These are phyloP conservation scores for Backusella liffmaniae DNA, from an alignment of 192 early-diverging fungal species.

Conservation along the genomic window DNA sequence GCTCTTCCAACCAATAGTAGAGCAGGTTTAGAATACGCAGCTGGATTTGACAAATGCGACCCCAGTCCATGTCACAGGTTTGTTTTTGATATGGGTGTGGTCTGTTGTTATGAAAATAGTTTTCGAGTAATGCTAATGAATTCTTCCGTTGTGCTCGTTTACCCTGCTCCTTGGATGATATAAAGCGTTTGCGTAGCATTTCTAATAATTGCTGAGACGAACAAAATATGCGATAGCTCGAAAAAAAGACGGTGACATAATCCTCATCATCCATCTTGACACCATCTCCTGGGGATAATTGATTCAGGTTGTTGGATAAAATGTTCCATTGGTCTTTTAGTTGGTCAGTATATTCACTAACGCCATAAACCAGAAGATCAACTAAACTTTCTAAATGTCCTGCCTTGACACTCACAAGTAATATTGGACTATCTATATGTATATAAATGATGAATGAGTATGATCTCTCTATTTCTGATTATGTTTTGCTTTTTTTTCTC, in stretches of 20 bases:
- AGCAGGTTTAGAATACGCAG: constrained; percentile 48
- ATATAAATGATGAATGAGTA: neutral
- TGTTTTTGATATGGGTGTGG: neutral
- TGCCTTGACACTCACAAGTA: constrained; percentile 58
- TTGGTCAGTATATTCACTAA: constrained; percentile 15
- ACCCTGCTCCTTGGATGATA: constrained; percentile 24
- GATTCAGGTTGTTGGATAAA: neutral
- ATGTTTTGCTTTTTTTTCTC: neutral
- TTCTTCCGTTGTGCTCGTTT: neutral
- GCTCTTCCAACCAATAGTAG: constrained; percentile 59
- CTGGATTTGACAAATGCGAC: constrained; percentile 36
- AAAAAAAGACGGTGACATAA: constrained; percentile 56
- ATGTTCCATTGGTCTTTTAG: constrained; percentile 22
- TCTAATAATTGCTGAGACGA: constrained; percentile 39
- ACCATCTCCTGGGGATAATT: neutral
- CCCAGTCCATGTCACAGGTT: constrained; percentile 27
- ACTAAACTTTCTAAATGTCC: constrained; percentile 57
- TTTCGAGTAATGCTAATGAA: neutral
- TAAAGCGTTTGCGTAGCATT: constrained; percentile 35
- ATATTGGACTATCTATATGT: neutral
- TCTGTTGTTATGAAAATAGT: neutral
- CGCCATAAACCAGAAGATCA: constrained; percentile 60
- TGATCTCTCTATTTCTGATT: neutral
- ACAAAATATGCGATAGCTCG: constrained; percentile 69
- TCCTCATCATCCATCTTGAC: constrained; percentile 36